Conservation (phyloP, 345 rosid genomes). For the Eucalyptus marginata region DNA sequence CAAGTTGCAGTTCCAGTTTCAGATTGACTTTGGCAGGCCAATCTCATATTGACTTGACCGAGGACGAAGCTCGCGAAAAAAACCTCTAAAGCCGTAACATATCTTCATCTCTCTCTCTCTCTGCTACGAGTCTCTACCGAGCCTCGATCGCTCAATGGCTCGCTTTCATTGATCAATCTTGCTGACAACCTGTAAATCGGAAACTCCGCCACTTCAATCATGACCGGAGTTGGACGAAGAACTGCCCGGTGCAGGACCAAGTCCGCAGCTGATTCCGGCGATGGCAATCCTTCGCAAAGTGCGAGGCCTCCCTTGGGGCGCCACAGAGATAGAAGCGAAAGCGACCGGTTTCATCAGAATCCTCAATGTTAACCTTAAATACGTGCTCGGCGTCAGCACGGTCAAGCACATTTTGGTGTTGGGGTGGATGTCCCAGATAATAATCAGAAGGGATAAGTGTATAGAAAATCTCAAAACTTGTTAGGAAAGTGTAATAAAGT, state of each 20-base stretch:
- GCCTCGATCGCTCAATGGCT: not conserved
- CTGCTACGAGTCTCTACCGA: not conserved
- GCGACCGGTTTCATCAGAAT: slow-evolving; percentile 9
- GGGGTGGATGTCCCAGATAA: rapidly evolving
- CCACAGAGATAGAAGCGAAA: slow-evolving; percentile 2
- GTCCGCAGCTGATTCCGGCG: slow-evolving; percentile 15
- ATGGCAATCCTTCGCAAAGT: slow-evolving; percentile 5
- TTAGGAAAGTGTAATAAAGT: rapidly evolving
- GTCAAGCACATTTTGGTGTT: not conserved
- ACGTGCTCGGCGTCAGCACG: slow-evolving; percentile 18
- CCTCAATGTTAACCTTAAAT: slow-evolving; percentile 17
- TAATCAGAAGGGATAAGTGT: no score
- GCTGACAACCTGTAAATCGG: not conserved
- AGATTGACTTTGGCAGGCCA: not conserved
- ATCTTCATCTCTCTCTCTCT: no score
- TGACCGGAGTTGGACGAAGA: slow-evolving; percentile 52
- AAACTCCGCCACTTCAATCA: not conserved
- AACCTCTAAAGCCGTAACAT: not conserved
- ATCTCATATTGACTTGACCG: not conserved
- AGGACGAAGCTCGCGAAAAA: not conserved
- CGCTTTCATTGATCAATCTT: not conserved
- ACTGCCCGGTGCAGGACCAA: slow-evolving; percentile 48
- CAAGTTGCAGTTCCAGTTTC: not conserved
- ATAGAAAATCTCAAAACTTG: rapidly evolving
- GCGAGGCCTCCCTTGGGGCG: not conserved